Percentiles rank a stretch among this genome's conserved stretches.
Conservation (phyloP, 2,329 filamentous ascomycete genomes). For the Colletotrichum somersetense region DNA sequence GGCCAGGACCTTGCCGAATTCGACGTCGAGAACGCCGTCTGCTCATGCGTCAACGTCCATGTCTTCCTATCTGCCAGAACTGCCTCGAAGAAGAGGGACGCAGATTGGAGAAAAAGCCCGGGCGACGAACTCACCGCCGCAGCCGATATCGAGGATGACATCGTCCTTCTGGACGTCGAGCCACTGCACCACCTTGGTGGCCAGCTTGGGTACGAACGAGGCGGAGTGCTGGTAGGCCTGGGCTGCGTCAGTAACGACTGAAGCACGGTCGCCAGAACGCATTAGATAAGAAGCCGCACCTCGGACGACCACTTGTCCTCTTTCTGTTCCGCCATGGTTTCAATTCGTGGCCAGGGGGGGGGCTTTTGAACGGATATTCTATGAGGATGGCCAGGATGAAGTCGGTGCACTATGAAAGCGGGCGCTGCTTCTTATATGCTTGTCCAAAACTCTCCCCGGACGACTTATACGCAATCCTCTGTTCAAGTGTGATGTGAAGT, state of each 20-base stretch:
- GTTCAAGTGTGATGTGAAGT: conserved; percentile 39
- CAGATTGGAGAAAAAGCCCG: not conserved
- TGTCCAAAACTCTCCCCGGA: not conserved
- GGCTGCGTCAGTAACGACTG: conserved; percentile 9
- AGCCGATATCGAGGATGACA: conserved; percentile 72
- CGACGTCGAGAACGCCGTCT: conserved; percentile 71
- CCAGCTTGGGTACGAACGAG: conserved; percentile 73
- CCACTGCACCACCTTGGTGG: conserved; percentile 69
- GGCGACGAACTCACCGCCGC: conserved; percentile 62
- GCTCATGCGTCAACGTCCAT: conserved; percentile 9
- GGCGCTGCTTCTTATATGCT: not conserved
- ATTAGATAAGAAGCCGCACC: conserved; percentile 43
- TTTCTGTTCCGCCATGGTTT: conserved; percentile 44
- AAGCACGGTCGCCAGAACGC: fast-evolving
- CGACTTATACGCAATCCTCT: conserved; percentile 29
- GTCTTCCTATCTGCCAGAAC: not conserved
- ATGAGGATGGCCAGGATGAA: not conserved
- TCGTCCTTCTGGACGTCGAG: conserved; percentile 70
- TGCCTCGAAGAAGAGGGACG: not conserved
- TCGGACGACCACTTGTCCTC: conserved; percentile 57
- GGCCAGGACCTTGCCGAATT: conserved; percentile 62
- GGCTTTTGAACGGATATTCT: not conserved
- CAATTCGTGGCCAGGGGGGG: not conserved
- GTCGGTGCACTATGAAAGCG: not conserved
- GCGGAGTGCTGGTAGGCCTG: conserved; percentile 72